Evolutionary conservation across 2,329 filamentous ascomycete genomes (phyloP), one percentile per base, ranked within the genome.

Genomic region (Stachybotrys chartarum): DNA sequence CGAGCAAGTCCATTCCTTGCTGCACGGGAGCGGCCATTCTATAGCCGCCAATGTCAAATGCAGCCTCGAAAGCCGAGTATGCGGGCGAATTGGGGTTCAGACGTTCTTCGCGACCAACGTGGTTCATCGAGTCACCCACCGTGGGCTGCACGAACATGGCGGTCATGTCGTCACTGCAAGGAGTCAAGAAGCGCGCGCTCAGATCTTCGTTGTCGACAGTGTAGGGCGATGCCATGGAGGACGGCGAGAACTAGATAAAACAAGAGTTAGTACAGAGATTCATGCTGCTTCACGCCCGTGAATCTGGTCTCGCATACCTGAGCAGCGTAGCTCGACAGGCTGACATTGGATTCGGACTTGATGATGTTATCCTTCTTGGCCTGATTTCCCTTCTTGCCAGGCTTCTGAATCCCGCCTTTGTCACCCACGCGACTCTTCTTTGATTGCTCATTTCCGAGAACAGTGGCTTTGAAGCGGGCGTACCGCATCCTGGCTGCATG

Each of bases 401-500:
- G 58, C 66, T 83, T 84, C 35, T 73, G 69, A 32, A 80, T 72
- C 47, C 72, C 70, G 35, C 69, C 66, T 61, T 77, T 81, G 55
- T 71, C 69, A 42, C 61, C 63, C 8, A 70, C 69, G 49, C 74
- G 72, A 61, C 78, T 73, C 63, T 73, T 77, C 58, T 76, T 42
- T 42, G 75, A 62, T 79, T 74, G 47, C 74, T 67, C 8, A 76
- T 24, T 24, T 24, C 24, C 24, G 24, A 24, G 65, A 63, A 83
- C 74, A 11, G 75, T 68, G 10, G 71, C 64, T 31, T 72, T 70
- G 63, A 83, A 82, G 42, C 81, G 75, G 14, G 79, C 78, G 65
- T 78, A 84, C 54, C 81, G 74, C 81, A 84, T 84, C 51, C 81
- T 77, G 35, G 81, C 81, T 32, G 81, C 81, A 66, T 84, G 81